Evolutionary conservation across 768 basidiomycete genomes (phyloP).

Genomic region (Naematelia encephala): DNA sequence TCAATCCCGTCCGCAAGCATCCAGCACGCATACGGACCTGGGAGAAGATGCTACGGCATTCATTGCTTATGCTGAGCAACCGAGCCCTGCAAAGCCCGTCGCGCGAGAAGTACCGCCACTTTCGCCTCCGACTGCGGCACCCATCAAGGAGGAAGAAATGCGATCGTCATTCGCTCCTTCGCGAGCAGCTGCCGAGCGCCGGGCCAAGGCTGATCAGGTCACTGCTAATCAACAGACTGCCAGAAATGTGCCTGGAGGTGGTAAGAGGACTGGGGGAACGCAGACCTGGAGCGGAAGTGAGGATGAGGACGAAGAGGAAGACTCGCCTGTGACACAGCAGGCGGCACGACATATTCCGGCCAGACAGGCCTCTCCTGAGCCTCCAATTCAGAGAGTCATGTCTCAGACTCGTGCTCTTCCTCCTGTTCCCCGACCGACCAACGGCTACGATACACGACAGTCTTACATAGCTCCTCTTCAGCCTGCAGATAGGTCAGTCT

Average conservation of each 20-base stretch:
- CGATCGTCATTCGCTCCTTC: slow-evolving; percentile 86
- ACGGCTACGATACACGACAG: not conserved
- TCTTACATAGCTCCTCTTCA: not conserved
- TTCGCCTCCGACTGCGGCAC: slow-evolving; percentile 14
- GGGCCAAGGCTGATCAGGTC: slow-evolving; percentile 76
- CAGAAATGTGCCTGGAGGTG: slow-evolving; percentile 67
- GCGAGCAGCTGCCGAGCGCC: slow-evolving; percentile 76
- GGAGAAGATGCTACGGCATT: slow-evolving; percentile 40
- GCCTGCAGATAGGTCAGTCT: slow-evolving; percentile 3
- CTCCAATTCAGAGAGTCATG: slow-evolving; percentile 14
- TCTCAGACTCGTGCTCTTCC: slow-evolving; percentile 33
- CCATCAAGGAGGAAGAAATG: slow-evolving; percentile 53
- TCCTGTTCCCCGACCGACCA: slow-evolving; percentile 25
- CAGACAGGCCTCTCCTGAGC: not conserved
- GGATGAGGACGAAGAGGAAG: slow-evolving; percentile 60
- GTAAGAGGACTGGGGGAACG: slow-evolving; percentile 50
- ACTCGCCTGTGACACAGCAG: slow-evolving; percentile 16
- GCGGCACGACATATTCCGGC: not conserved
- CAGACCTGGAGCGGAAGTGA: slow-evolving; percentile 62
- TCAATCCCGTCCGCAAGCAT: slow-evolving; percentile 10
- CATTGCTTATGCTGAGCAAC: slow-evolving; percentile 40
- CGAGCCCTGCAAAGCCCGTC: slow-evolving; percentile 31
- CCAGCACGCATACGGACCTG: slow-evolving; percentile 19
- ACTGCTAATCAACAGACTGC: slow-evolving; percentile 78
- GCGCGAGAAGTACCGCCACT: slow-evolving; percentile 1